These are phyloP conservation scores for Pythium oligandrum DNA, from an alignment of 352 stramenopile genomes.

Conservation along the genomic window DNA sequence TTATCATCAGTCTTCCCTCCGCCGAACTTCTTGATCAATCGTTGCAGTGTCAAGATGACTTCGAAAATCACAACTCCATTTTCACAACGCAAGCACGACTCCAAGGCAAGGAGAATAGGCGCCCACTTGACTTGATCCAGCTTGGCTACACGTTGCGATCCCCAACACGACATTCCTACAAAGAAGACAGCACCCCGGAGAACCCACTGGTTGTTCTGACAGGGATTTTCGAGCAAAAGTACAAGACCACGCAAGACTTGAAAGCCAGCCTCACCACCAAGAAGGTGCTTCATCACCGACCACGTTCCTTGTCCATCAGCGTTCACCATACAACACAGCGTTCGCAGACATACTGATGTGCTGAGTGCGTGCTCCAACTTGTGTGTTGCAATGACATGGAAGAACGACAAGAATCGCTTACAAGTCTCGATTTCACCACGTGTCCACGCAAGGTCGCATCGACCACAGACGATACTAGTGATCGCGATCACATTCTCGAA, in stretches of 20 bases:
- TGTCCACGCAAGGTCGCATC: conserved; percentile 69
- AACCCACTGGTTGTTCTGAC: conserved; percentile 58
- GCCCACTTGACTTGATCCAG: conserved; percentile 76
- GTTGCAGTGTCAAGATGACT: conserved; percentile 81
- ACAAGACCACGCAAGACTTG: conserved; percentile 69
- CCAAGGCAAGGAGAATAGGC: conserved; percentile 63
- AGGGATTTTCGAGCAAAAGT: conserved; percentile 62
- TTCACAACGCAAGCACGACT: conserved; percentile 52
- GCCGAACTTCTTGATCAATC: conserved; percentile 86
- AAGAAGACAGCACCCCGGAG: conserved; percentile 83
- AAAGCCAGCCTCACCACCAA: conserved; percentile 58
- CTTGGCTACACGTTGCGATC: conserved; percentile 66
- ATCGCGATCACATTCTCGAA: conserved; percentile 67
- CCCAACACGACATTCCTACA: conserved; percentile 86
- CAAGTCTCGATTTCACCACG: conserved; percentile 71
- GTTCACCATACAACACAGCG: conserved; percentile 82
- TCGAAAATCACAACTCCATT: conserved; percentile 83
- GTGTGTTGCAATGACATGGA: conserved; percentile 62
- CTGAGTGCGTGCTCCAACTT: conserved; percentile 56
- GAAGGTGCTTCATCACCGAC: conserved; percentile 76
- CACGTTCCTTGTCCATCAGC: conserved; percentile 77
- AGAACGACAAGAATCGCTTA: conserved; percentile 68
- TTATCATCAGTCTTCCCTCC: conserved; percentile 9
- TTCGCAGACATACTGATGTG: conserved; percentile 56
- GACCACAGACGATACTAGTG: conserved; percentile 54